Percentiles rank a stretch among this genome's conserved stretches.
phyloP scores from a whole-genome alignment of 2,329 filamentous ascomycete genomes.

The Epichloe hybrida region DNA sequence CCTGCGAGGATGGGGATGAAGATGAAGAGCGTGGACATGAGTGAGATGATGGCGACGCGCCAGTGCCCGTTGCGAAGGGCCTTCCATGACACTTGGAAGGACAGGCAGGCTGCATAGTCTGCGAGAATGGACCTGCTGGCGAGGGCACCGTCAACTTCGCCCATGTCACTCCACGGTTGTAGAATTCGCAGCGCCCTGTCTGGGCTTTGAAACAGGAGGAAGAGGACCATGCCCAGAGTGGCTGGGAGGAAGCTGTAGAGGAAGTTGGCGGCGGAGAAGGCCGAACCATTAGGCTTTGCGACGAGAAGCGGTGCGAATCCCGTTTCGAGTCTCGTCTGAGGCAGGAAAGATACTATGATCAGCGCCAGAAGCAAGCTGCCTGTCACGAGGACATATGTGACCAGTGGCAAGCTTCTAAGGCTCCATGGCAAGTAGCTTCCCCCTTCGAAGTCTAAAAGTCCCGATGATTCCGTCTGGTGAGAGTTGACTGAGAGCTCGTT shows the following conservation, averaged over 20 bases:
- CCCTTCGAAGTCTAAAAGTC: constrained; percentile 12
- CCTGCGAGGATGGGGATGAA: constrained; percentile 55
- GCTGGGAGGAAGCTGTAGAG: constrained; percentile 67
- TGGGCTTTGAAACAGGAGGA: constrained; percentile 52
- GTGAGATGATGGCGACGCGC: constrained; percentile 47
- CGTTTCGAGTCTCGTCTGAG: constrained; percentile 45
- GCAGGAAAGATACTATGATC: constrained; percentile 66
- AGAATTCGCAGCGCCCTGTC: constrained; percentile 53
- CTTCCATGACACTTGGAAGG: constrained; percentile 43
- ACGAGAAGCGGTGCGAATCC: constrained; percentile 62
- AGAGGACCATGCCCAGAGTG: constrained; percentile 51
- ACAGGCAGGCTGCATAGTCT: constrained; percentile 56
- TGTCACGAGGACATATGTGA: constrained; percentile 49
- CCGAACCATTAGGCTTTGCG: constrained; percentile 43
- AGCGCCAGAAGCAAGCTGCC: constrained; percentile 54
- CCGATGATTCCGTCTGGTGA: constrained; percentile 12
- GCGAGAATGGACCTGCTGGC: constrained; percentile 53
- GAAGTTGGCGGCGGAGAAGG: constrained; percentile 81
- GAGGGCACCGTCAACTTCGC: constrained; percentile 40
- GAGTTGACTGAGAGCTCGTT: constrained; percentile 20
- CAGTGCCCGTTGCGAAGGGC: constrained; percentile 50
- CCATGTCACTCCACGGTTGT: constrained; percentile 55
- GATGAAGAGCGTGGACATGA: constrained; percentile 44
- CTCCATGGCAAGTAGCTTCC: constrained; percentile 67
- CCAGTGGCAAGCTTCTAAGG: constrained; percentile 51